Evolutionary conservation across 441 rosid genomes (phyloP).

Genomic region (Sinapis alba): DNA sequence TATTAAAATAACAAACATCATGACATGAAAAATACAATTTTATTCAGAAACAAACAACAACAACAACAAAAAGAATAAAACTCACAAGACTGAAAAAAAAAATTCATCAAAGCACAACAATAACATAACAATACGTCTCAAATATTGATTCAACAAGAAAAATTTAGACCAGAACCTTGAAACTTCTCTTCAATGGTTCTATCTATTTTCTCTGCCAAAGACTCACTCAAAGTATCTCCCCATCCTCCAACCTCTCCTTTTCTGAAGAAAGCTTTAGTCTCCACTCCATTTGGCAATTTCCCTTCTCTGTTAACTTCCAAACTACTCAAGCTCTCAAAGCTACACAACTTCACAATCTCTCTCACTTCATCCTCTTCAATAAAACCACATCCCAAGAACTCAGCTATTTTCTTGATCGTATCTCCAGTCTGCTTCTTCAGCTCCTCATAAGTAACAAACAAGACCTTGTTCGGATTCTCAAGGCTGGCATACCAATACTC

Average conservation of each 20-base stretch:
- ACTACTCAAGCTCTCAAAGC: conserved; percentile 36
- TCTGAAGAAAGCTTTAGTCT: conserved; percentile 29
- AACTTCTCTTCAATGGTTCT: conserved; percentile 20
- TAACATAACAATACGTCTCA: not conserved
- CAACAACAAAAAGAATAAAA: too few relatives aligned
- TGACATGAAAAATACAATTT: not conserved
- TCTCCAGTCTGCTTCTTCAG: conserved; percentile 17
- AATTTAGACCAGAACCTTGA: conserved; percentile 26
- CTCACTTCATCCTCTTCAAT: conserved; percentile 29
- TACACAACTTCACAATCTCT: conserved; percentile 36
- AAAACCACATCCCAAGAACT: conserved; percentile 35
- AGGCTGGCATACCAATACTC: conserved; percentile 53
- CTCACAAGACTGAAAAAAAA: too few relatives aligned
- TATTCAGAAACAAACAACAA: not conserved
- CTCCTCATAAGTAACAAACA: conserved; percentile 41
- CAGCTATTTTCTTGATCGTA: conserved; percentile 30
- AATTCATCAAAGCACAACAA: too few relatives aligned
- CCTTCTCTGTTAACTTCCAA: conserved; percentile 40
- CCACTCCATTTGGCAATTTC: conserved; percentile 31
- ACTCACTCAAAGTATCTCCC: conserved; percentile 25
- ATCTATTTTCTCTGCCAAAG: conserved; percentile 24
- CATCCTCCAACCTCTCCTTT: conserved; percentile 38
- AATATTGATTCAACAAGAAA: conserved; percentile 14
- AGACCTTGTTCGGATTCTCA: conserved; percentile 41
- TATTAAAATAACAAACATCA: not conserved